These are phyloP conservation scores for Vigna nakashimae DNA, from an alignment of 306 rosid genomes.

Conservation along the genomic window DNA sequence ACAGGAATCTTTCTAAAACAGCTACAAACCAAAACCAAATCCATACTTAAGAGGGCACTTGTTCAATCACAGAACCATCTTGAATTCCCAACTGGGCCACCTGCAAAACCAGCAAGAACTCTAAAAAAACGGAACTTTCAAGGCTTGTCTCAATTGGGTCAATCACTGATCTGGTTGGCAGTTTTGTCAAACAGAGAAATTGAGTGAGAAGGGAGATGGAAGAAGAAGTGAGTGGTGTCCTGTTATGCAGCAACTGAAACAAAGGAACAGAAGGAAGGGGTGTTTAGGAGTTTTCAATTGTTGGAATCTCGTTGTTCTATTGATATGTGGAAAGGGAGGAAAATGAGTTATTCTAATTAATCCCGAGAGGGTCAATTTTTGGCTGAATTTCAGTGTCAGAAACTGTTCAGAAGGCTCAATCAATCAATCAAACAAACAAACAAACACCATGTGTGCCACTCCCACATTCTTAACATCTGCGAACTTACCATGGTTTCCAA, in stretches of 20 bases:
- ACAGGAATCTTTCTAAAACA: slow-evolving; percentile 37
- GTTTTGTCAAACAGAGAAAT: slow-evolving; percentile 12
- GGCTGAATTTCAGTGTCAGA: slow-evolving; percentile 38
- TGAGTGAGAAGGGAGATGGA: slow-evolving; percentile 45
- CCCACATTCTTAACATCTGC: slow-evolving; percentile 20
- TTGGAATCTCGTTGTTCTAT: slow-evolving; percentile 35
- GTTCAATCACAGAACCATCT: slow-evolving; percentile 46
- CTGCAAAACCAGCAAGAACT: slow-evolving; percentile 45
- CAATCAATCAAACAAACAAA: slow-evolving; percentile 15
- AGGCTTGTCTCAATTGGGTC: slow-evolving; percentile 46
- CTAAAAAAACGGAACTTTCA: slow-evolving; percentile 9
- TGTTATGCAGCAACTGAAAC: not conserved
- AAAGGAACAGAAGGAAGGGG: slow-evolving; percentile 33
- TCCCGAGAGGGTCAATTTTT: slow-evolving; percentile 36
- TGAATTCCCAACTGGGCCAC: slow-evolving; percentile 40
- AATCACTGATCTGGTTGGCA: slow-evolving; percentile 57
- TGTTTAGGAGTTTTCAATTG: slow-evolving; percentile 63
- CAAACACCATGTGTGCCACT: slow-evolving; percentile 2
- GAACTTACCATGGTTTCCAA: slow-evolving; percentile 13
- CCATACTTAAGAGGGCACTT: slow-evolving; percentile 43
- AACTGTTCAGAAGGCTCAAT: slow-evolving; percentile 26
- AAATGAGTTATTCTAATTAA: slow-evolving; percentile 41
- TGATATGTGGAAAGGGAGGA: slow-evolving; percentile 37
- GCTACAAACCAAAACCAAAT: slow-evolving; percentile 26
- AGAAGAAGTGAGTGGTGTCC: slow-evolving; percentile 35